Evolutionary conservation across 1,139 yeast genomes (phyloP).

Genomic region (Zygosaccharomyces pseudobailii): DNA sequence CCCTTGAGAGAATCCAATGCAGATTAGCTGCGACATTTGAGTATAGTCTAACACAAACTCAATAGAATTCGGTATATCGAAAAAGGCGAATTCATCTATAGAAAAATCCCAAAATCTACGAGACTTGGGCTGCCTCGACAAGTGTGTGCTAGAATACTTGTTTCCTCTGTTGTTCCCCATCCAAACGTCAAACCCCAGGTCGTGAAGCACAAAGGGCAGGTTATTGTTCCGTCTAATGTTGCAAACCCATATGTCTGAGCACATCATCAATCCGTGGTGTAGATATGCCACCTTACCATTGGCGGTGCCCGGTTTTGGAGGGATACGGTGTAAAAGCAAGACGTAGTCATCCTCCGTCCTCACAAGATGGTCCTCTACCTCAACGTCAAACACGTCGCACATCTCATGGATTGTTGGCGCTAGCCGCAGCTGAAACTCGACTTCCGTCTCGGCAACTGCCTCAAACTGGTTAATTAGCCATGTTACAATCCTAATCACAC

Average conservation of each 20-base stretch:
- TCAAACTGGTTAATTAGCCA: conserved; percentile 21
- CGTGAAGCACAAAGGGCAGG: conserved; percentile 71
- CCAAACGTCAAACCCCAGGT: conserved; percentile 88
- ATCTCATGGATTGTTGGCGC: conserved; percentile 60
- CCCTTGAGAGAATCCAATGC: conserved; percentile 88
- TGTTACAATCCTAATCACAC: conserved; percentile 21
- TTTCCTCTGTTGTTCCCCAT: conserved; percentile 88
- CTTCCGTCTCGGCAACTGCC: conserved; percentile 23
- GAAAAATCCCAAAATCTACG: conserved; percentile 78
- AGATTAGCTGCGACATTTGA: conserved; percentile 44
- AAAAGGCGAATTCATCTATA: conserved; percentile 78
- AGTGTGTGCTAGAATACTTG: conserved; percentile 65
- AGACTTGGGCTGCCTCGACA: conserved; percentile 35
- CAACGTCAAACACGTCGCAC: conserved; percentile 57
- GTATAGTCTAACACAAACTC: conserved; percentile 55
- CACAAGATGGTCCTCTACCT: conserved; percentile 58
- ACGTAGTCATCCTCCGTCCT: conserved; percentile 50
- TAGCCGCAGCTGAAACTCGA: conserved; percentile 34
- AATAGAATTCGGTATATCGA: conserved; percentile 74
- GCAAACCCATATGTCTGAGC: conserved; percentile 84
- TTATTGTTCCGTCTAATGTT: conserved; percentile 58
- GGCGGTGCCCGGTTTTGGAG: conserved; percentile 35
- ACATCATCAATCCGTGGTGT: conserved; percentile 91
- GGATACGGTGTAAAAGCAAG: conserved; percentile 50
- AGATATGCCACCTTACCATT: conserved; percentile 58